Conservation (phyloP, 2,329 filamentous ascomycete species). For the Waltergamsia citrina region DNA sequence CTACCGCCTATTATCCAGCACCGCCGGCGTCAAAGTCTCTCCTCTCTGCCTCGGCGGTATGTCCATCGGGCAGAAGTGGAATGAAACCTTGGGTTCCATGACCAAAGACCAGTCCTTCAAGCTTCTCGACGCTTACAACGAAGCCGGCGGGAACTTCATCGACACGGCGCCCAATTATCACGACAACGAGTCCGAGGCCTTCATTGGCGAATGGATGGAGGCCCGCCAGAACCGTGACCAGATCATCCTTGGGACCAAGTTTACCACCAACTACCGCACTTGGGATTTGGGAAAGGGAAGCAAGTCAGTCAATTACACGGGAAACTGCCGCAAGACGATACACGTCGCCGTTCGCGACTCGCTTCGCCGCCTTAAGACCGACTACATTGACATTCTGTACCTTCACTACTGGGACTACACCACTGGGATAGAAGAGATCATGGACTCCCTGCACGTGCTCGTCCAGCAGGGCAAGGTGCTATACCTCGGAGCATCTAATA, state of each 20-base stretch:
- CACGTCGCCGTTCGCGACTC: constrained; percentile 56
- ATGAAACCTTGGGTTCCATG: constrained; percentile 33
- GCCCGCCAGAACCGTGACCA: constrained; percentile 30
- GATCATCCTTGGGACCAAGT: constrained; percentile 38
- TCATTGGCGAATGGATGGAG: constrained; percentile 41
- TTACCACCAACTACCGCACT: constrained; percentile 26
- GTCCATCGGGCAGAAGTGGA: constrained; percentile 33
- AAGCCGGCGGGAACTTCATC: constrained; percentile 51
- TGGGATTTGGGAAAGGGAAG: constrained; percentile 17
- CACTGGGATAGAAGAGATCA: constrained; percentile 39
- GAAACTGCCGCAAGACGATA: constrained; percentile 54
- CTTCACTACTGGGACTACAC: constrained; percentile 49
- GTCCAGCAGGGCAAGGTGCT: constrained; percentile 42
- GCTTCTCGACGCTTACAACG: constrained; percentile 44
- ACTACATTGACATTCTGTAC: constrained; percentile 52
- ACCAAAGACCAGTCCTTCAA: constrained; percentile 42
- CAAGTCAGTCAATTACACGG: constrained; percentile 27
- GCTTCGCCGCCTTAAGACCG: constrained; percentile 39
- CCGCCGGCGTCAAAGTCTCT: constrained; percentile 32
- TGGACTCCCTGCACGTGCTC: constrained; percentile 48
- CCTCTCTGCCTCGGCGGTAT: constrained; percentile 34
- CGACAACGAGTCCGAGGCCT: constrained; percentile 35
- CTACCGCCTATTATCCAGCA: constrained; percentile 13
- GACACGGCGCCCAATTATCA: constrained; percentile 44
- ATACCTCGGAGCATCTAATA: constrained; percentile 13